Evolutionary conservation across 305 asterid species (phyloP), one percentile per base, ranked within the genome.

Genomic region (Rubia tinctorum): DNA sequence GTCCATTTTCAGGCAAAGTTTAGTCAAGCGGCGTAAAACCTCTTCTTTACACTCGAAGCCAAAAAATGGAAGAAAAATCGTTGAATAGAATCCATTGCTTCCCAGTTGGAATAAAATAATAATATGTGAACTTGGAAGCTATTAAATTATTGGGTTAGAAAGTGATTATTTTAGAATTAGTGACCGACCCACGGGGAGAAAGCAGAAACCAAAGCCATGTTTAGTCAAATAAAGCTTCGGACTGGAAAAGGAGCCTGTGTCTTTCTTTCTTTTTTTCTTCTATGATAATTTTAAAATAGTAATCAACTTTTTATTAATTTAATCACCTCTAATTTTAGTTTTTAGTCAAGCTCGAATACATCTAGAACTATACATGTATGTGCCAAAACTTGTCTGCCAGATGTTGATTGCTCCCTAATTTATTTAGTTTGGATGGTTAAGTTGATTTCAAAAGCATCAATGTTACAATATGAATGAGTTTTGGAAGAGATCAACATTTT

Each of bases 21-120:
- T 18, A 53, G 60, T 85, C 84, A 85, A 85, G 83, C 83, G 75
- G 87, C 81, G 85, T 70, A 80, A 34, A 34, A 53, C 69, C 74
- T 66, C 81, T 6, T 78, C 86, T 78, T 88, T 53, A 17, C 3
- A 53, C 11, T 86, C 92, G 18, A 60, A 58, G 34, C 37, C 53
- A n/a, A 15, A 64, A 14, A 30, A 25, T 2, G 15, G 18, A 1
- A 60, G 27, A 60, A 59, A 59, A 58, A 40, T 58, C 0, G 59
- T 71, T 15, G n/a, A 59, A 61, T 20, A 53, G 51, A 30, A 55
- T 56, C 65, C 11, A 53, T 70, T 47, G 43, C 34, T 22, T 30
- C 78, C 60, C 45, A 68, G 18, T n/a, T 76, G 81, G 72, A 58
- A n/a, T 22, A 8, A 23, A 9, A 58, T 22, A 59, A 20, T 53